Conservation (phyloP, 768 basidiomycete species). For the Termitomyces sp. region DNA sequence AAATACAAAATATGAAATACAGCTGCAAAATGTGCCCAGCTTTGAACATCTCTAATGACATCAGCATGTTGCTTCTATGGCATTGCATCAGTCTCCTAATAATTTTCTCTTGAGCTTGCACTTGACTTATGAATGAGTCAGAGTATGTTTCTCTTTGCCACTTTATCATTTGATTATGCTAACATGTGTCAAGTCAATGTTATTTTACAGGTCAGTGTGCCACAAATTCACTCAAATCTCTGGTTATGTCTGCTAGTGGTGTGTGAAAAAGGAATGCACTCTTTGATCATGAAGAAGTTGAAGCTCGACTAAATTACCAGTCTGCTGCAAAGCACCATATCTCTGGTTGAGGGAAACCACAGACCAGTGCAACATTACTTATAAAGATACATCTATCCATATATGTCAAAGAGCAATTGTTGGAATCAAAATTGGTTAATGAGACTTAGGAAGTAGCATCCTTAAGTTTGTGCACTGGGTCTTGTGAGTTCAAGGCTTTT, state of each 20-base stretch:
- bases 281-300: conserved; percentile 27
- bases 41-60: too few species aligned
- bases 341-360: conserved; percentile 34
- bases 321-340: too few species aligned
- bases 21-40: too few species aligned
- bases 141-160: too few species aligned
- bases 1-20: too few species aligned
- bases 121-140: too few species aligned
- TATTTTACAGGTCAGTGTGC: conserved; percentile 22
- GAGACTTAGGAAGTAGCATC: conserved; percentile 5
- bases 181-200: conserved; percentile 22
- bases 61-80: too few species aligned
- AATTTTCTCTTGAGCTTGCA: too few species aligned
- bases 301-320: conserved; percentile 42
- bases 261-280: conserved; percentile 34
- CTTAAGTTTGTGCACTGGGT: conserved; percentile 1
- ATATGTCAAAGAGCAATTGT: not conserved
- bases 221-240: not conserved
- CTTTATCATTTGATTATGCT: too few species aligned
- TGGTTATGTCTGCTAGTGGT: conserved; percentile 24
- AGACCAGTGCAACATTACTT: conserved; percentile 31
- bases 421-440: not conserved
- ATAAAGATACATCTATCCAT: conserved; percentile 22
- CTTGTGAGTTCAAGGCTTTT: conserved; percentile 9
- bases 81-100: too few species aligned